Evolutionary conservation across 2,329 filamentous ascomycete genomes (phyloP).

Genomic region (Ceratocystis destructans): DNA sequence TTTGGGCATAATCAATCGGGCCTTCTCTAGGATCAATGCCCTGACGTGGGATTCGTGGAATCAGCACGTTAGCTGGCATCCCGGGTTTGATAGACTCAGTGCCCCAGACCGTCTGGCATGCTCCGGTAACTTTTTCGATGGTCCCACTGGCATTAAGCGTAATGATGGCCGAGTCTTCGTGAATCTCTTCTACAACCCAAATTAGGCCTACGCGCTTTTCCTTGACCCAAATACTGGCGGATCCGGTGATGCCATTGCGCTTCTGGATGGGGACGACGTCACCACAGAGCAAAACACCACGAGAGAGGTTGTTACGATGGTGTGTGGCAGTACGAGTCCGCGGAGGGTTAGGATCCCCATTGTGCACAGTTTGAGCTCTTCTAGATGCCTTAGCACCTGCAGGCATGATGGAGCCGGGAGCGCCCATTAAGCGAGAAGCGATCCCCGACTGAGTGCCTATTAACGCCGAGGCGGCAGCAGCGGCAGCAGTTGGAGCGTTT

Average conservation of each 20-base stretch:
- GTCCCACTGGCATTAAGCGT: constrained; percentile 63
- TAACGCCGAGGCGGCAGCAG: constrained; percentile 36
- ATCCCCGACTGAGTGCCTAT: constrained; percentile 63
- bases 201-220: constrained; percentile 89
- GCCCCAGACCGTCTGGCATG: constrained; percentile 78
- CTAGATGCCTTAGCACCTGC: constrained; percentile 27
- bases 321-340: constrained; percentile 43
- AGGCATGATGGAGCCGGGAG: constrained; percentile 48
- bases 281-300: constrained; percentile 83
- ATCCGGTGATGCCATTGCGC: constrained; percentile 78
- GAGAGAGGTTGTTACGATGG: constrained; percentile 60
- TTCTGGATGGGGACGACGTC: constrained; percentile 98
- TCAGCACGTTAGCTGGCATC: constrained; percentile 60
- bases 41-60: constrained; percentile 70
- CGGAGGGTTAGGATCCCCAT: constrained; percentile 39
- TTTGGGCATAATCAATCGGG: constrained; percentile 63
- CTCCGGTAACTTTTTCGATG: constrained; percentile 56
- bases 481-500: constrained; percentile 26
- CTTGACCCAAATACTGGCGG: constrained; percentile 96
- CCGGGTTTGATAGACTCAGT: constrained; percentile 51
- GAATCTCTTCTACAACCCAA: constrained; percentile 96
- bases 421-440: constrained; percentile 76
- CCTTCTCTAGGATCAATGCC: constrained; percentile 55
- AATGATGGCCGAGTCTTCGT: constrained; percentile 76
- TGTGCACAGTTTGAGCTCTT: constrained; percentile 51